phyloP scores from a whole-genome alignment of 129 eudicot genomes.

The Glebionis coronaria region DNA sequence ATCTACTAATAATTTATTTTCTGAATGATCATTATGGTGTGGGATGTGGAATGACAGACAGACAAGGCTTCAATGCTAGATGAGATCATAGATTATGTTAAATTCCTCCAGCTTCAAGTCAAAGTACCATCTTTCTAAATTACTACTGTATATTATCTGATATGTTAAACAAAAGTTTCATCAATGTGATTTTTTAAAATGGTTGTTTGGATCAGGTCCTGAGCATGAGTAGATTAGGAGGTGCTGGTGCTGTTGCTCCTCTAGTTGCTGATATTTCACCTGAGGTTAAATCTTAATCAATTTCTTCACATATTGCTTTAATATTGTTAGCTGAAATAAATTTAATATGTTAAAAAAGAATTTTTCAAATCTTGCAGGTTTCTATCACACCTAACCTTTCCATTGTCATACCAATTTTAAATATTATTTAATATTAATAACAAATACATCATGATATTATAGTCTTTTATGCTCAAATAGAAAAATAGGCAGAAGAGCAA shows the following conservation, averaged over 20 bases:
- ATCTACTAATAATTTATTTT: constrained; percentile 13
- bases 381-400: constrained; percentile 1
- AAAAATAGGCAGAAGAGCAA: too few relatives aligned
- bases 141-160: neutral
- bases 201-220: constrained; percentile 48
- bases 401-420: neutral
- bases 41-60: constrained; percentile 76
- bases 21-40: constrained; percentile 20
- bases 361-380: neutral
- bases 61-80: constrained; percentile 99
- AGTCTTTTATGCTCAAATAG: too few relatives aligned
- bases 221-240: constrained; percentile 98
- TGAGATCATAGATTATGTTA: constrained; percentile 99
- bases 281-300: constrained; percentile 38
- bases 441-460: too few relatives aligned
- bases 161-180: neutral
- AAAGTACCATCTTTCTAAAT: constrained; percentile 52
- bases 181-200: neutral
- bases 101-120: constrained; percentile 99
- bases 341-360: neutral
- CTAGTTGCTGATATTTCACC: constrained; percentile 40
- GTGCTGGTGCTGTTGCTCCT: constrained; percentile 81
- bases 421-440: too few relatives aligned
- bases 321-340: neutral
- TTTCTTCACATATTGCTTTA: neutral